phyloP scores from a whole-genome alignment of 257 asterid species.

The Solanum paucissectum region DNA sequence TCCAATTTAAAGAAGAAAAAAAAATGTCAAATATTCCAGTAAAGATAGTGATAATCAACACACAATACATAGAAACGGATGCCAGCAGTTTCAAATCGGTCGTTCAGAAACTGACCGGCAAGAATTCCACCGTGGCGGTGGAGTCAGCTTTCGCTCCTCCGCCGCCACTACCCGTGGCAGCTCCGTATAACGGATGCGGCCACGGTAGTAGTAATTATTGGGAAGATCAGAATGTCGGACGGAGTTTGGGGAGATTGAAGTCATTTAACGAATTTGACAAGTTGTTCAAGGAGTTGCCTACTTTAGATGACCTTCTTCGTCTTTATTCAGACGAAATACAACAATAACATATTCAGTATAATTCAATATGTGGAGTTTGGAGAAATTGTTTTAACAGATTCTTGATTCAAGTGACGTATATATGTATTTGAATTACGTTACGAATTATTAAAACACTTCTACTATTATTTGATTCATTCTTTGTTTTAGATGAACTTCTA shows the following conservation, averaged over 20 bases:
- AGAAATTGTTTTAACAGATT: no score
- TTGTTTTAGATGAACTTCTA: background rate
- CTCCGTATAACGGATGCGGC: background rate
- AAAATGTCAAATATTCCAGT: conserved; percentile 10
- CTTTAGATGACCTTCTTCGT: conserved; percentile 23
- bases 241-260: conserved; percentile 14
- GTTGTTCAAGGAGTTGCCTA: conserved; percentile 27
- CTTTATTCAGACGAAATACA: conserved; percentile 2
- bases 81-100: conserved; percentile 35
- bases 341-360: background rate
- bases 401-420: background rate
- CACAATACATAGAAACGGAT: conserved; percentile 32
- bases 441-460: background rate
- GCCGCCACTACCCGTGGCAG: background rate
- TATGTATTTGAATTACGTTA: background rate
- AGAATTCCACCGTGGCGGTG: conserved; percentile 14
- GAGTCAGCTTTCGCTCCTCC: background rate
- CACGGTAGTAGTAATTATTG: background rate
- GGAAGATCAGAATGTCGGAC: background rate
- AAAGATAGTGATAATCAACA: conserved; percentile 35
- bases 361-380: background rate
- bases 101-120: conserved; percentile 38
- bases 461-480: background rate
- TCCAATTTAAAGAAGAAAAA: background rate
- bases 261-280: conserved; percentile 33